A percentile compares a stretch with the other conserved stretches of the same genome.
These are phyloP conservation scores for Pyricularia sp. DNA, from an alignment of 2,329 filamentous ascomycete species.

Conservation along the genomic window DNA sequence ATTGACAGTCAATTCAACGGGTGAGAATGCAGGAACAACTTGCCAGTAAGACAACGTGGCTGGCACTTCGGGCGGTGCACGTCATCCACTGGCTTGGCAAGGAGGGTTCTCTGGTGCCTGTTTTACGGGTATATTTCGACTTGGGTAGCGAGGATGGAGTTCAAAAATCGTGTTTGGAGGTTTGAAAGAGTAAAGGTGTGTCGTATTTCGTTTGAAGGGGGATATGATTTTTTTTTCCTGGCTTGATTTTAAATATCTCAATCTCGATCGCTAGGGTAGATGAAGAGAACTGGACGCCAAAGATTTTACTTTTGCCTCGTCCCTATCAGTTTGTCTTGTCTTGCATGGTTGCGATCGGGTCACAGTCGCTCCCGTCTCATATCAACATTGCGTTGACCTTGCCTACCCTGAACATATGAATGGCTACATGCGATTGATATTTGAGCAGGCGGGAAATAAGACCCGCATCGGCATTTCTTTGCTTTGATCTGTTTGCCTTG, in stretches of 20 bases:
- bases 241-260: background rate
- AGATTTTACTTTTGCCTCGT: background rate
- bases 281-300: background rate
- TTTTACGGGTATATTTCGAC: background rate
- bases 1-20: background rate
- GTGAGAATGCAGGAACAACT: constrained; percentile 1
- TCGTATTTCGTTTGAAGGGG: background rate
- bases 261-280: background rate
- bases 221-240: background rate
- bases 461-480: background rate
- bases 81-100: background rate
- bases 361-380: background rate
- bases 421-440: background rate
- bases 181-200: background rate
- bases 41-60: background rate
- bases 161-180: background rate
- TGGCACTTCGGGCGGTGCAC: background rate
- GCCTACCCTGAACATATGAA: background rate
- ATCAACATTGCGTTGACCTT: background rate
- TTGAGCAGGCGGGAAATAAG: background rate
- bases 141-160: background rate
- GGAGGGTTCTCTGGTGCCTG: background rate
- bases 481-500: background rate
- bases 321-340: background rate
- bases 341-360: background rate